Evolutionary conservation across 1,139 yeast species (phyloP).

Genomic region (Cylindricascospora bacillispora): DNA sequence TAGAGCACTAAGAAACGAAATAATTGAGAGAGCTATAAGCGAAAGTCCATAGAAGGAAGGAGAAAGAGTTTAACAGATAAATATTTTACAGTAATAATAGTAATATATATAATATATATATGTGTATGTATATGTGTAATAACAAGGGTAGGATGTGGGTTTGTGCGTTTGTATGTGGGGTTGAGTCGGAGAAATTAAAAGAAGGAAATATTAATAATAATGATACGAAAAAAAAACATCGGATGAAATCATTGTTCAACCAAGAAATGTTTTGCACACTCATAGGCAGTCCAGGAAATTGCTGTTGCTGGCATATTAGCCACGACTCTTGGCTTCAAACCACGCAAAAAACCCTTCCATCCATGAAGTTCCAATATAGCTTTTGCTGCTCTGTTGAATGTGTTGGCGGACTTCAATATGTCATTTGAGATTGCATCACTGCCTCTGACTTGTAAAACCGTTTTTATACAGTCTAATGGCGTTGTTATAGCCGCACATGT

Average conservation of each 20-base stretch:
- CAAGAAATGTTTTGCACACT: constrained; percentile 62
- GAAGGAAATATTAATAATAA: no score
- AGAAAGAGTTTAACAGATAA: no score
- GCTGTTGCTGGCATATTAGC: constrained; percentile 96
- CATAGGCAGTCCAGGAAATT: constrained; percentile 96
- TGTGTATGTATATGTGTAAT: no score
- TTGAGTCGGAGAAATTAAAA: no score
- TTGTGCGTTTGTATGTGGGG: no score
- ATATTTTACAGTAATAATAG: no score
- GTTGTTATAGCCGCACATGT: constrained; percentile 93
- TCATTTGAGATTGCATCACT: constrained; percentile 30
- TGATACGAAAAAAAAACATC: not conserved
- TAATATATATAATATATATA: no score
- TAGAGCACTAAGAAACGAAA: constrained; percentile 21
- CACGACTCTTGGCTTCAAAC: constrained; percentile 81
- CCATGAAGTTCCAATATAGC: constrained; percentile 63
- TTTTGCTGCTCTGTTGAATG: constrained; percentile 59
- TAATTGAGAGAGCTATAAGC: constrained; percentile 10
- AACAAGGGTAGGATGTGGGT: no score
- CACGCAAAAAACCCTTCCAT: constrained; percentile 59
- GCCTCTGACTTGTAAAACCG: constrained; percentile 56
- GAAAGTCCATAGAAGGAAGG: no score
- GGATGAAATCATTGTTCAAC: constrained; percentile 1
- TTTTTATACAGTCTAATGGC: constrained; percentile 90
- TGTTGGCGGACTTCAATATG: constrained; percentile 45